Evolutionary conservation across 495 filamentous ascomycete species (phyloP).

Genomic region (Durotheca rogersii): DNA sequence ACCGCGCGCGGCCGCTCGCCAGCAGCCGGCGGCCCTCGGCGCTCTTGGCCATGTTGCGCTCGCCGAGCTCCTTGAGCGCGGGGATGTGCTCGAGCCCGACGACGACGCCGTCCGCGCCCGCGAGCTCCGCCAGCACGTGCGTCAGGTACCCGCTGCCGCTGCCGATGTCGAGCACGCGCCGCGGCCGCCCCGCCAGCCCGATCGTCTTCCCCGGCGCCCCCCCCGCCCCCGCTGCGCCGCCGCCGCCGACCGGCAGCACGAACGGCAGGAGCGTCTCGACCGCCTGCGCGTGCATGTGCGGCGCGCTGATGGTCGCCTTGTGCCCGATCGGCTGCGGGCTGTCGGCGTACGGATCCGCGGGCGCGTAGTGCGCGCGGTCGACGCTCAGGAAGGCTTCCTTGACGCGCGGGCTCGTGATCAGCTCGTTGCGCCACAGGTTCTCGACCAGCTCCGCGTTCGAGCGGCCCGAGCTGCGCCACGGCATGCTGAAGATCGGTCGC

Average conservation of each 20-base stretch:
- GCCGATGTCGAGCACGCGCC: slow-evolving; percentile 80
- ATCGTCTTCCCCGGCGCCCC: not conserved
- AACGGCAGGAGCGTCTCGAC: slow-evolving; percentile 66
- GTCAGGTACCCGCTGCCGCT: slow-evolving; percentile 90
- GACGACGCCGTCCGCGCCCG: slow-evolving; percentile 61
- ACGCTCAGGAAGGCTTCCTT: slow-evolving; percentile 80
- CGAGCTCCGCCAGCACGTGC: slow-evolving; percentile 81
- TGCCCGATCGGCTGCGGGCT: slow-evolving; percentile 88
- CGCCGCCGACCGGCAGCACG: slow-evolving; percentile 40
- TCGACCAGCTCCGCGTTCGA: slow-evolving; percentile 76
- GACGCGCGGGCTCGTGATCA: slow-evolving; percentile 72
- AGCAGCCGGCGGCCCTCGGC: slow-evolving; percentile 63
- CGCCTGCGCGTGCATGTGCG: slow-evolving; percentile 93
- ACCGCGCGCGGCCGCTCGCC: slow-evolving; percentile 61
- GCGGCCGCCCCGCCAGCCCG: slow-evolving; percentile 8
- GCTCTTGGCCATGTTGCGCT: slow-evolving; percentile 71
- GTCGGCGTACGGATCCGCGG: slow-evolving; percentile 73
- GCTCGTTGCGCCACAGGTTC: slow-evolving; percentile 68
- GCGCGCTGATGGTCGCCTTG: slow-evolving; percentile 87
- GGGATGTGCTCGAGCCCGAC: slow-evolving; percentile 90
- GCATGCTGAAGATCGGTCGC: slow-evolving; percentile 62
- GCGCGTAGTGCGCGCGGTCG: slow-evolving; percentile 83
- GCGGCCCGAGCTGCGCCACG: slow-evolving; percentile 81
- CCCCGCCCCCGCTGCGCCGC: slow-evolving; percentile 45
- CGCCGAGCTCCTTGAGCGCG: slow-evolving; percentile 70